These are phyloP conservation scores for Amanita polypyramis DNA, from an alignment of 768 basidiomycete genomes.

Conservation along the genomic window DNA sequence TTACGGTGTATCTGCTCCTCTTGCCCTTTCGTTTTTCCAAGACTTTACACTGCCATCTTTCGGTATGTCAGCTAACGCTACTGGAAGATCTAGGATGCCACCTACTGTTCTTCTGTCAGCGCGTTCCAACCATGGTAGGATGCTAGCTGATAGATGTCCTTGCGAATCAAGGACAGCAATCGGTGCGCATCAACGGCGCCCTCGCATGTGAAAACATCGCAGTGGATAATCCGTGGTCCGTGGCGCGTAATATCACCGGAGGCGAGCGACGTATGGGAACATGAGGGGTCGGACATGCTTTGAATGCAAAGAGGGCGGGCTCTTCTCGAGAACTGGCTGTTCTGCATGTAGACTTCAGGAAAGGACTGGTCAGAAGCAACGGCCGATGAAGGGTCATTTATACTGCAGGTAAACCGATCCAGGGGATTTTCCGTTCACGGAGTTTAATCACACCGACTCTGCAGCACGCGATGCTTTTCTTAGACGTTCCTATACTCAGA, in stretches of 20 bases:
- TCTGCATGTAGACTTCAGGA: not conserved
- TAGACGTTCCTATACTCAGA: not conserved
- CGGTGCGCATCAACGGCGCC: conserved; percentile 11
- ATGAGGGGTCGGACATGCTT: conserved; percentile 4
- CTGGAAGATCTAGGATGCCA: not conserved
- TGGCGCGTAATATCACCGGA: not conserved
- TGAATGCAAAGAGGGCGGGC: not conserved
- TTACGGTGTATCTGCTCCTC: conserved; percentile 5
- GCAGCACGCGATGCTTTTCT: not conserved
- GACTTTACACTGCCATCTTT: conserved; percentile 6
- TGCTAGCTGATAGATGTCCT: conserved; percentile 10
- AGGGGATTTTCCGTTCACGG: conserved; percentile 1
- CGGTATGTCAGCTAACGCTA: not conserved
- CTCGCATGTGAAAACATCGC: conserved; percentile 11
- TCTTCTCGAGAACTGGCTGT: not conserved
- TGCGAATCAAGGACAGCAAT: conserved; percentile 8
- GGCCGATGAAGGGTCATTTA: not conserved
- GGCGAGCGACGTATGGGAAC: conserved; percentile 1
- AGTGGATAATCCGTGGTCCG: conserved; percentile 9
- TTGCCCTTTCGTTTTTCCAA: not conserved
- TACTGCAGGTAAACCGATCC: not conserved
- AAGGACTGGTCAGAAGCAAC: not conserved
- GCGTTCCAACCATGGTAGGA: conserved; percentile 9
- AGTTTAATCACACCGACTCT: not conserved
- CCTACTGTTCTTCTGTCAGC: conserved; percentile 10